phyloP scores from a whole-genome alignment of 2,329 filamentous ascomycete genomes.

The Thelonectria rubi region DNA sequence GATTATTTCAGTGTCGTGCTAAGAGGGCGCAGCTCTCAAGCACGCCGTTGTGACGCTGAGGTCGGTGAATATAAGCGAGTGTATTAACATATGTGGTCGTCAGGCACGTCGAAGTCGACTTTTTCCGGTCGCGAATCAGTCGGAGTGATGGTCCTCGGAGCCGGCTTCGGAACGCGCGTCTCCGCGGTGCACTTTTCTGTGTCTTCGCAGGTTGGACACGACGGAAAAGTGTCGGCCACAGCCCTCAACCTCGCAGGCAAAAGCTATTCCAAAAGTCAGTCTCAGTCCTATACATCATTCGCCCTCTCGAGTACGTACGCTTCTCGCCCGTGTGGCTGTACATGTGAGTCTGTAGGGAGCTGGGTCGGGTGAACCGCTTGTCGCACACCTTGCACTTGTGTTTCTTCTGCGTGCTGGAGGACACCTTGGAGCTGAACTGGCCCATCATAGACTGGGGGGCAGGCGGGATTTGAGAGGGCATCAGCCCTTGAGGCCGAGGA shows the following conservation, averaged over 20 bases:
- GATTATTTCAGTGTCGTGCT: conserved; percentile 29
- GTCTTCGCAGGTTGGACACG: conserved; percentile 91
- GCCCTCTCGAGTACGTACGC: conserved; percentile 70
- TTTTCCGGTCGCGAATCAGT: conserved; percentile 48
- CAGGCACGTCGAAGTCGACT: not conserved
- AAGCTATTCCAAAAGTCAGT: conserved; percentile 66
- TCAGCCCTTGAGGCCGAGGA: conserved; percentile 75
- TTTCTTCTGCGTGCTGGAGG: conserved; percentile 97
- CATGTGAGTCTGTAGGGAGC: conserved; percentile 96
- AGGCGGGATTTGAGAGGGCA: conserved; percentile 73
- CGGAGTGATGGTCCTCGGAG: conserved; percentile 70
- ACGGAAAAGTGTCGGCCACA: conserved; percentile 97
- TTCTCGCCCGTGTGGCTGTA: conserved; percentile 99
- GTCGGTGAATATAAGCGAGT: conserved; percentile 9
- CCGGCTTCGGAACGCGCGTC: conserved; percentile 71
- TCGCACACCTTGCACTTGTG: conserved; percentile 99
- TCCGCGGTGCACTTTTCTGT: conserved; percentile 91
- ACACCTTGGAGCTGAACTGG: conserved; percentile 96
- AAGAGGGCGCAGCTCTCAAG: conserved; percentile 12
- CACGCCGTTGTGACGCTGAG: conserved; percentile 15
- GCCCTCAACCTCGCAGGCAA: conserved; percentile 91
- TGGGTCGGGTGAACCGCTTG: conserved; percentile 94
- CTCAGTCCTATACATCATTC: not conserved
- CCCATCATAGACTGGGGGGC: conserved; percentile 98
- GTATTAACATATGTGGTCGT: conserved; percentile 25